Base-by-base conservation (phyloP, 768 basidiomycete genomes). In the Leccinum incarnatum region DNA sequence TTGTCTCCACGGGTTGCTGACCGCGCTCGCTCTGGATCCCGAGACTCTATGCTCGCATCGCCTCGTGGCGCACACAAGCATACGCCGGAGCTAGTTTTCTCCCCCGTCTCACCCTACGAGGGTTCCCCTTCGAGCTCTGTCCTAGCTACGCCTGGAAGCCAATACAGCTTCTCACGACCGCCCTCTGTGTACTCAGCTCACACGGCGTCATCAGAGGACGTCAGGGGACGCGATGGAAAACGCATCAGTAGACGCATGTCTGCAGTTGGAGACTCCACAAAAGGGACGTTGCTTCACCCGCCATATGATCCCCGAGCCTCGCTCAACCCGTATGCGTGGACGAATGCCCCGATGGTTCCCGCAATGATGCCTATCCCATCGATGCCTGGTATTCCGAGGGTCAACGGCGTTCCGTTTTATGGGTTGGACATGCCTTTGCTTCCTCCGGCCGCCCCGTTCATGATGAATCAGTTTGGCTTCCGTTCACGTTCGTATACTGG, bases 361-460 rank as follows among this genome's bases (percentile, higher is more conserved):
- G 46, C 66, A 55, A 67, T 77, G 23, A 67, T 77, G 19, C 76
- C 78, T 7, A 69, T 81, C 11, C 77, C 72, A 2, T 62, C 65
- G 25, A 67, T 81, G 57, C 76, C 77, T 17, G 51, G 71, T 32
- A 59, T 72, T 50, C 69, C 74, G 6, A 54, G 59, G 59, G 67
- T 72, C 62, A 68, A 71, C 51, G 70, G 75, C 49, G 70, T 82
- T 53, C 77, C 79, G 9, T 74, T 79, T 42, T 79, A 76, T 57
- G 73, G 79, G 55, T 74, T 84, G 72, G 85, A 89, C 62, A 82
- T 83, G 80, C 86, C 88, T 7, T 75, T 91, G 10, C 77, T 91
- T 30, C 89, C 89, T 10, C 89, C 89, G 5, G 79, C 84, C 1
- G 82, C 89, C 23, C 87, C 89, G 12, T 91, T 90, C 72, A 89